These are phyloP conservation scores for Nadsonia starkeyi-henricii DNA, from an alignment of 1,139 yeast genomes.

Conservation along the genomic window DNA sequence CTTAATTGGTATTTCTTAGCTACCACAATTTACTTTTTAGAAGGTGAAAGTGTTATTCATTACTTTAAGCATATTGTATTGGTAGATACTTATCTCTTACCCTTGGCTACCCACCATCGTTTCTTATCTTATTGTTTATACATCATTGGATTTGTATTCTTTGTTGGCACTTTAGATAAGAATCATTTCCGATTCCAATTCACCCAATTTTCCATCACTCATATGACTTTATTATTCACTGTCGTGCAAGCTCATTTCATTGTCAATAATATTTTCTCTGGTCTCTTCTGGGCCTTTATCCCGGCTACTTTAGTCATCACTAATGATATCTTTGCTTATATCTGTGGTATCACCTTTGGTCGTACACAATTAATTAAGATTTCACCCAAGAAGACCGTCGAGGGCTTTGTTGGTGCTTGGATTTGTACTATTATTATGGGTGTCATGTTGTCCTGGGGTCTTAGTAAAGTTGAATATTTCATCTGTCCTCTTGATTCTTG, in stretches of 20 bases:
- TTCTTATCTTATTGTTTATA: conserved; percentile 74
- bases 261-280: conserved; percentile 77
- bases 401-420: conserved; percentile 98
- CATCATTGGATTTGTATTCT: conserved; percentile 77
- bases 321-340: conserved; percentile 90
- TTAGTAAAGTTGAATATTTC: conserved; percentile 57
- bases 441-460: conserved; percentile 45
- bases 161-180: conserved; percentile 79
- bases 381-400: conserved; percentile 94
- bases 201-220: conserved; percentile 86
- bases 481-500: conserved; percentile 76
- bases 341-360: conserved; percentile 96
- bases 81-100: conserved; percentile 28
- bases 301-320: conserved; percentile 88
- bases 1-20: conserved; percentile 68
- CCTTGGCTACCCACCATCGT: conserved; percentile 54
- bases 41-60: conserved; percentile 69
- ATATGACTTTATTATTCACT: conserved; percentile 80
- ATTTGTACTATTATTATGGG: conserved; percentile 75
- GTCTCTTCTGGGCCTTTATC: conserved; percentile 85
- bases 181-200: conserved; percentile 87
- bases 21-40: conserved; percentile 75
- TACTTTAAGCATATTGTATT: conserved; percentile 35
- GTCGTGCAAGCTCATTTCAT: conserved; percentile 92
- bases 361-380: conserved; percentile 82